Conservation (phyloP, 2,329 filamentous ascomycete species). For the Rachicladosporium sp. region DNA sequence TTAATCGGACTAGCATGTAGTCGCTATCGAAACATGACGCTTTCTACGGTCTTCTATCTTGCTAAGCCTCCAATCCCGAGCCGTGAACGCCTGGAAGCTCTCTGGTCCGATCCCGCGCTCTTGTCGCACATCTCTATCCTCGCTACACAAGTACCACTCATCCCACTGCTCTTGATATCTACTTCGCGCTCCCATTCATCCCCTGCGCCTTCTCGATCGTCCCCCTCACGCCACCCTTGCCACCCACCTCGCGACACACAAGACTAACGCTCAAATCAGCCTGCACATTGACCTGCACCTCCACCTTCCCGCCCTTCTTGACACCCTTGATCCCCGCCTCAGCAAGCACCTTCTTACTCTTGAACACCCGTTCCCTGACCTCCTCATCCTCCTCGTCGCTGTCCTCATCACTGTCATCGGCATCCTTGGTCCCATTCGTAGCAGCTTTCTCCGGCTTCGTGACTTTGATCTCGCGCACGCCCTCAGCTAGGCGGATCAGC, state of each 20-base stretch:
- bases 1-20: too few relatives aligned
- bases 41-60: too few relatives aligned
- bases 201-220: background rate
- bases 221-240: slow-evolving; percentile 71
- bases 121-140: too few relatives aligned
- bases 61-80: too few relatives aligned
- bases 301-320: slow-evolving; percentile 81
- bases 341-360: slow-evolving; percentile 67
- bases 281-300: slow-evolving; percentile 81
- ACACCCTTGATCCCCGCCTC: slow-evolving; percentile 74
- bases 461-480: slow-evolving; percentile 80
- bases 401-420: slow-evolving; percentile 47
- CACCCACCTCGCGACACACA: slow-evolving; percentile 73
- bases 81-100: too few relatives aligned
- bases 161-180: too few relatives aligned
- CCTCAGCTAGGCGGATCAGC: slow-evolving; percentile 78
- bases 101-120: too few relatives aligned
- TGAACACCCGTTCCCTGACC: slow-evolving; percentile 82
- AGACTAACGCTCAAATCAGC: slow-evolving; percentile 69
- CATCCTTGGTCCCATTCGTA: slow-evolving; percentile 46
- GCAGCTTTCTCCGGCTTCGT: slow-evolving; percentile 68
- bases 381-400: slow-evolving; percentile 74
- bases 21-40: too few relatives aligned
- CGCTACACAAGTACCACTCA: too few relatives aligned
- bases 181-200: too few relatives aligned